Base-by-base conservation (phyloP, 2,329 filamentous ascomycete genomes). In the Colletotrichum somersetense region DNA sequence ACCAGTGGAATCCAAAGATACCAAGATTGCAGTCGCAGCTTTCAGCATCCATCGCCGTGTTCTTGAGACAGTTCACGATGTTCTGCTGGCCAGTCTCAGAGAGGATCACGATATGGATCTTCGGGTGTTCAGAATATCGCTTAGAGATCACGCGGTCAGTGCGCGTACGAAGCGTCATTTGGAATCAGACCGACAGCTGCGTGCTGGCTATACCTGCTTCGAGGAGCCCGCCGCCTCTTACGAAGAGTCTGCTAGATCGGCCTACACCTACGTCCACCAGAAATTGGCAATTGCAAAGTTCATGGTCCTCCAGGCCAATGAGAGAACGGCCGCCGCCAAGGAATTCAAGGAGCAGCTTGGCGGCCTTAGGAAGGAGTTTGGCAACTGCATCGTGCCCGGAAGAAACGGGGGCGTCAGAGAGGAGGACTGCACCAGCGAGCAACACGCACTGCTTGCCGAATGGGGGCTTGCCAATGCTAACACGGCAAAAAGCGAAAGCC, bases 341-440 rank as follows among this genome's bases (percentile, higher is more conserved):
- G n/a, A n/a, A 35, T 23, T 3, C 16, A 40, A 42, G 5, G 33
- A 40, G 6, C 30, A 63, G 11, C 33, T 63, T 18, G 16, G 30
- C 4, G 33, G 33, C 4, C 61, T 63, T 1, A 40, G 11, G 4
- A 42, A 16, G 14, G 61, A 63, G 33, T 38, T 52, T 35, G 61
- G 61, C 20, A 48, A 42, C 16, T 14, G 23, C 4, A 35, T 63
- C 33, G 12, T 63, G 5, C 61, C 35, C 1, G 48, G 6, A 7
- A 63, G 16, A 16, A 63, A 63, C 35, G 48, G 61, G 7, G 61
- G 61, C 16, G 18, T 63, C 23, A 20, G n/a, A 16, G 44, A 42
- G 18, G 46, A 5, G 30, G 23, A 63, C 33, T 63, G 61, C n/a
- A 14, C 16, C n/a, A 16, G 33, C 16, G 30, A 63, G 48, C 52